A percentile compares a stretch with the other conserved stretches of the same genome.
Evolutionary conservation across 2,329 filamentous ascomycete genomes (phyloP).

Genomic region (Paramyrothecium roridum): DNA sequence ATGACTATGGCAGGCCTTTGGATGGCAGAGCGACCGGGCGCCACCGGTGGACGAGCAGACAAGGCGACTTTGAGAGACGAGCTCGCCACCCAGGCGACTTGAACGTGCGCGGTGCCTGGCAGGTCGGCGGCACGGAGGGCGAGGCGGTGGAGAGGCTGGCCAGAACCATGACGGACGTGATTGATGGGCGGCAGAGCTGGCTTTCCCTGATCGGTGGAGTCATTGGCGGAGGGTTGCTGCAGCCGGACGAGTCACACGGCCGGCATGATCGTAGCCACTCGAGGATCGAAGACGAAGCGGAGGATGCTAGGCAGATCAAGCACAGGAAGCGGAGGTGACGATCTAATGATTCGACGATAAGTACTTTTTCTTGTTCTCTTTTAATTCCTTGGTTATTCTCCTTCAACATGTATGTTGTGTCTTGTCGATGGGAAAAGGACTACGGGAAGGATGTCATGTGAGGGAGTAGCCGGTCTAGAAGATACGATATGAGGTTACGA

Average conservation of each 20-base stretch:
- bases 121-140: constrained; percentile 39
- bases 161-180: constrained; percentile 19
- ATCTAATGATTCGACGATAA: constrained; percentile 14
- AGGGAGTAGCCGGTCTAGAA: not conserved
- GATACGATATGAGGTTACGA: not conserved
- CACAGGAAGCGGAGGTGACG: constrained; percentile 14
- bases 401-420: constrained; percentile 1
- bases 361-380: constrained; percentile 2
- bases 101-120: constrained; percentile 40
- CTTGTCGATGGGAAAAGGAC: constrained; percentile 3
- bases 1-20: constrained; percentile 38
- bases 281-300: constrained; percentile 13
- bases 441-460: too few relatives aligned
- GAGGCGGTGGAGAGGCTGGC: constrained; percentile 34
- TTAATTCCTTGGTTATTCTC: constrained; percentile 5
- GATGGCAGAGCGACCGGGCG: constrained; percentile 15
- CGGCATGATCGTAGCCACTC: constrained; percentile 8
- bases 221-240: constrained; percentile 17
- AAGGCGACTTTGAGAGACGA: constrained; percentile 39
- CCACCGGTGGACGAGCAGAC: constrained; percentile 29
- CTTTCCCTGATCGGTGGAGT: constrained; percentile 25
- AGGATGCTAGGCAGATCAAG: constrained; percentile 10
- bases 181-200: constrained; percentile 27
- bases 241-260: constrained; percentile 2
- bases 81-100: constrained; percentile 26